Percentiles rank a stretch among this genome's conserved stretches.
Evolutionary conservation across 2,329 filamentous ascomycete species (phyloP).

Genomic region (Aspergillus amoenus): DNA sequence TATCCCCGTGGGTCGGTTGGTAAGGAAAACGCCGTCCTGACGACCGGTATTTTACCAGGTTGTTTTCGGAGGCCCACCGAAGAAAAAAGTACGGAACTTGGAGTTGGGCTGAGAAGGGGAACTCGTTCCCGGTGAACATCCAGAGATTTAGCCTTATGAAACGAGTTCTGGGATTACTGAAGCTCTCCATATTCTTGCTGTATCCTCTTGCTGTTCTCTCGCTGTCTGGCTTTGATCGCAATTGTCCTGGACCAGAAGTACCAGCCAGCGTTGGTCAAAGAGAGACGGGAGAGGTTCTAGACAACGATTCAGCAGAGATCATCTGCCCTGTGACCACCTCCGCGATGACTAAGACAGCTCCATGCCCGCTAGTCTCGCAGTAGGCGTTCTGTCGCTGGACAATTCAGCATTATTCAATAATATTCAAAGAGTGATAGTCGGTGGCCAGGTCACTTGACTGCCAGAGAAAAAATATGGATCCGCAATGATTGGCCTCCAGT

Average conservation of each 20-base stretch:
- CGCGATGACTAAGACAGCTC: conserved; percentile 21
- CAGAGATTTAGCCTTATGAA: not conserved
- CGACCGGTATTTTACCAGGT: conserved; percentile 27
- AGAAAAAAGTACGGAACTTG: conserved; percentile 25
- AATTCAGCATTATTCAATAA: conserved; percentile 16
- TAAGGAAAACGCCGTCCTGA: conserved; percentile 24
- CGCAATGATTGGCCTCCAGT: conserved; percentile 18
- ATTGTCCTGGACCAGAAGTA: not conserved
- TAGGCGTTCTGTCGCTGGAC: conserved; percentile 2
- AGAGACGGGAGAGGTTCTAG: conserved; percentile 15
- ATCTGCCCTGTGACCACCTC: conserved; percentile 25
- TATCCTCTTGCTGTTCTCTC: no score
- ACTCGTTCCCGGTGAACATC: not conserved
- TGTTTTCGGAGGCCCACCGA: conserved; percentile 29
- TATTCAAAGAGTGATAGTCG: conserved; percentile 2
- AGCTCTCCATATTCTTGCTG: not conserved
- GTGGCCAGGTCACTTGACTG: conserved; percentile 24
- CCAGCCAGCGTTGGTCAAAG: not conserved
- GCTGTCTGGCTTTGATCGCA: not conserved
- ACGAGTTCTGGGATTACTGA: no score
- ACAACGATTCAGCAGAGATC: conserved; percentile 23
- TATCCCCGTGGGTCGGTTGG: conserved; percentile 24
- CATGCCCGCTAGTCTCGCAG: not conserved
- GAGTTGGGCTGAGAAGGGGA: not conserved
- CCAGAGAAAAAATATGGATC: conserved; percentile 18